Evolutionary conservation across 139 green algal species (phyloP).

Genomic region (Dunaliella primolecta): DNA sequence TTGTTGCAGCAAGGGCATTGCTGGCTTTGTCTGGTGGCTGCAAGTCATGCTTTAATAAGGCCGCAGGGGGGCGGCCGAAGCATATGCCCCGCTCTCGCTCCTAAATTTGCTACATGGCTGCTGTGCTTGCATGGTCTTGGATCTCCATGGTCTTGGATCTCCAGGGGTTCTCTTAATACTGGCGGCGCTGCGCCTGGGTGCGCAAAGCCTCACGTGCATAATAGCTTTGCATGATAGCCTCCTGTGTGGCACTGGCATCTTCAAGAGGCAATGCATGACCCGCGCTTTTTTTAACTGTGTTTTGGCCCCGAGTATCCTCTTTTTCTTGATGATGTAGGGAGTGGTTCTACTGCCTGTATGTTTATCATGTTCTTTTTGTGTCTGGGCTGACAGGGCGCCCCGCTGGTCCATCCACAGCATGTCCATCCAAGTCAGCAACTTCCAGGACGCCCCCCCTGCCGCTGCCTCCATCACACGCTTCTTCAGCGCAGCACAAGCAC

Average conservation of each 20-base stretch:
- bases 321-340: too few relatives aligned
- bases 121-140: background rate
- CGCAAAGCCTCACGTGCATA: background rate
- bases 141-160: too few relatives aligned
- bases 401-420: conserved; percentile 50
- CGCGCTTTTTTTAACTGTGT: background rate
- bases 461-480: conserved; percentile 53
- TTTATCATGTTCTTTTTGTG: too few relatives aligned
- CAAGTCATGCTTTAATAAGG: background rate
- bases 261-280: too few relatives aligned
- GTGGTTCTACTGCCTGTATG: too few relatives aligned
- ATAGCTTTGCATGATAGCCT: background rate
- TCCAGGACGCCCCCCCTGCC: conserved; percentile 43
- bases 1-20: too few relatives aligned
- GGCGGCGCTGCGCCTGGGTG: too few relatives aligned
- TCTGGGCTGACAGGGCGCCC: background rate
- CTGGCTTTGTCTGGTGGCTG: too few relatives aligned
- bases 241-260: background rate
- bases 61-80: background rate
- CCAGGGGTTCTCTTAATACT: too few relatives aligned
- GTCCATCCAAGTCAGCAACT: conserved; percentile 45
- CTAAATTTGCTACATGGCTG: background rate
- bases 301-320: background rate
- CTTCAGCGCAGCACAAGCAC: conserved; percentile 14
- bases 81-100: background rate